Conservation (phyloP, 169 alveolate genomes). For the Babesia bigemina region DNA sequence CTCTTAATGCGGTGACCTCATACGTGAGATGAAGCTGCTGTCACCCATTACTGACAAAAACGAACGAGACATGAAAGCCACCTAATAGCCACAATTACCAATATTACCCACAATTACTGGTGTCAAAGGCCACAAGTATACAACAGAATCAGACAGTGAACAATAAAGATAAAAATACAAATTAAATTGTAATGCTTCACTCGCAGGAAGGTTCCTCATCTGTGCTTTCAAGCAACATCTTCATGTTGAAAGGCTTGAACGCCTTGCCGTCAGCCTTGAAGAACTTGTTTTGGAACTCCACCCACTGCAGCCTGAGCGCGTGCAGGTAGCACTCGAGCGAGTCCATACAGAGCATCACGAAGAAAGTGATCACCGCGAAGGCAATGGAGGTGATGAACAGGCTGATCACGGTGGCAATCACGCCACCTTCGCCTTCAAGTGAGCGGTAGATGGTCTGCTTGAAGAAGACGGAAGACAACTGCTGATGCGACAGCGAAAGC, state of each 20-base stretch:
- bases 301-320: constrained; percentile 99
- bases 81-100: too few relatives aligned
- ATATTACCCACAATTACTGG: too few relatives aligned
- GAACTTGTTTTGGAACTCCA: constrained; percentile 99
- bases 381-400: constrained; percentile 81
- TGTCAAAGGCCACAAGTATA: too few relatives aligned
- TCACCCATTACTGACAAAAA: too few relatives aligned
- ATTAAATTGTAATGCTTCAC: neutral
- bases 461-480: constrained; percentile 93
- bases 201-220: neutral
- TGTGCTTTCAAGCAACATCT: constrained; percentile 45
- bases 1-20: too few relatives aligned
- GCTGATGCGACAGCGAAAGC: constrained; percentile 97
- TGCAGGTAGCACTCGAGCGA: constrained; percentile 98
- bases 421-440: constrained; percentile 37
- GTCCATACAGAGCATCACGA: constrained; percentile 98
- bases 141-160: too few relatives aligned
- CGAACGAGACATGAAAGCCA: too few relatives aligned
- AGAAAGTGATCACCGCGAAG: constrained; percentile 92
- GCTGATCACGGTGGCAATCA: constrained; percentile 46
- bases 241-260: constrained; percentile 87
- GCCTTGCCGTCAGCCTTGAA: constrained; percentile 97
- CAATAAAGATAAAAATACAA: too few relatives aligned
- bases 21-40: too few relatives aligned
- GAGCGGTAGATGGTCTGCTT: constrained; percentile 78